Evolutionary conservation across 495 filamentous ascomycete genomes (phyloP).

Genomic region (Penicillium desertorum): DNA sequence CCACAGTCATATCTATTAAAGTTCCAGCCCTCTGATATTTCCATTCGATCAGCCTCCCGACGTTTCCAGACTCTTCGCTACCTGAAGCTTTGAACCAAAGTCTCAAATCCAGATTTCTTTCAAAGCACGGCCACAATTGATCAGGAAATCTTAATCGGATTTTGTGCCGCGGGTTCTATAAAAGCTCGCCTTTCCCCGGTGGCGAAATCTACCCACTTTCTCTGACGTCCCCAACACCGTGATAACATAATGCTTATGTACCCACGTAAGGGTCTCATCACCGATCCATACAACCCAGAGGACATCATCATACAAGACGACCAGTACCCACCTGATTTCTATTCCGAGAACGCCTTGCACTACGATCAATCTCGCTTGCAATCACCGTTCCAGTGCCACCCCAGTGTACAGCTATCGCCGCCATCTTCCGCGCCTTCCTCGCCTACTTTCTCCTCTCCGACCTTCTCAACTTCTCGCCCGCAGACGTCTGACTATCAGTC

Average conservation of each 20-base stretch:
- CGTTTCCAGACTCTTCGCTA: constrained; percentile 41
- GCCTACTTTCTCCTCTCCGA: constrained; percentile 43
- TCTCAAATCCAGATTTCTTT: constrained; percentile 6
- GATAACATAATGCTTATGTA: constrained; percentile 49
- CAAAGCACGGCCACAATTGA: constrained; percentile 19
- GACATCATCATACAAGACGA: constrained; percentile 50
- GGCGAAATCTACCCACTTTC: constrained; percentile 33
- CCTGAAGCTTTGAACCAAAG: constrained; percentile 17
- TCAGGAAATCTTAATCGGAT: constrained; percentile 30
- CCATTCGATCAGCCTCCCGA: constrained; percentile 29
- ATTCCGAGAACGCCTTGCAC: constrained; percentile 33
- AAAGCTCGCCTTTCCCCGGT: constrained; percentile 34
- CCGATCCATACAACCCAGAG: constrained; percentile 40
- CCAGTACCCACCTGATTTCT: constrained; percentile 38
- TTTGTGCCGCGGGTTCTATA: constrained; percentile 35
- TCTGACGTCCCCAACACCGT: constrained; percentile 37
- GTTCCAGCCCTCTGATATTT: constrained; percentile 19
- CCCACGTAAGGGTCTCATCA: constrained; percentile 53
- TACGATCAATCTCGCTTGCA: constrained; percentile 34
- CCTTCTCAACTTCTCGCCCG: constrained; percentile 40
- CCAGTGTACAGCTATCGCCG: constrained; percentile 40
- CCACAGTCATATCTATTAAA: constrained; percentile 15
- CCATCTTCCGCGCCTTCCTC: constrained; percentile 45
- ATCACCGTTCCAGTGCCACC: constrained; percentile 41
- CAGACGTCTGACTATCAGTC: constrained; percentile 38